These are phyloP conservation scores for Diaporthe vaccinii DNA, from an alignment of 2,329 filamentous ascomycete genomes.

Conservation along the genomic window DNA sequence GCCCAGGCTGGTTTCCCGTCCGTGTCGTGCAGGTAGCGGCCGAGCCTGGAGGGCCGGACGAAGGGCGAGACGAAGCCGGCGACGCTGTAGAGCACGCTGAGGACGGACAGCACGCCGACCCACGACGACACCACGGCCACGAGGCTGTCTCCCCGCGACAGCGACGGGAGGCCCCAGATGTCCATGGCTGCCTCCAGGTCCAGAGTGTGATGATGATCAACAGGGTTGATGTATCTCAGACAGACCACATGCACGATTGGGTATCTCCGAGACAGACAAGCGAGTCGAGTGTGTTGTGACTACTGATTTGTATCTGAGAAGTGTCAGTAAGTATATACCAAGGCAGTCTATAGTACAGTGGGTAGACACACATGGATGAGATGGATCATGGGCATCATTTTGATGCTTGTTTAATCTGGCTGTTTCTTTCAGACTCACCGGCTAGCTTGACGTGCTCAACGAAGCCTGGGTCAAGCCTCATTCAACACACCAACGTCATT, in stretches of 20 bases:
- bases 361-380: not conserved
- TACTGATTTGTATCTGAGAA: not conserved
- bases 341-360: too few species aligned
- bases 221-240: not conserved
- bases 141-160: constrained; percentile 16
- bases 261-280: not conserved
- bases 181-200: not conserved
- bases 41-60: constrained; percentile 41
- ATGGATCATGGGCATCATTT: not conserved
- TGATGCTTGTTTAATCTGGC: not conserved
- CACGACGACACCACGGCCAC: not conserved
- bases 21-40: constrained; percentile 44
- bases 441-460: not conserved
- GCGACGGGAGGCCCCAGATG: not conserved
- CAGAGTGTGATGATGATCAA: not conserved
- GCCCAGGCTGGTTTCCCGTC: constrained; percentile 54
- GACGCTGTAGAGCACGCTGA: constrained; percentile 41
- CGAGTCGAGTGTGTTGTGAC: not conserved
- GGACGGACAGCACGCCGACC: constrained; percentile 22
- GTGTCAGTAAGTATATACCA: too few species aligned
- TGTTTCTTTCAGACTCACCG: not conserved
- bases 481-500: not conserved
- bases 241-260: not conserved
- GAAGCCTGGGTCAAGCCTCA: not conserved
- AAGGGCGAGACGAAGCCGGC: constrained; percentile 33